Evolutionary conservation across 1,284 basidiomycete species (phyloP).

Genomic region (Volvariella surrecta): DNA sequence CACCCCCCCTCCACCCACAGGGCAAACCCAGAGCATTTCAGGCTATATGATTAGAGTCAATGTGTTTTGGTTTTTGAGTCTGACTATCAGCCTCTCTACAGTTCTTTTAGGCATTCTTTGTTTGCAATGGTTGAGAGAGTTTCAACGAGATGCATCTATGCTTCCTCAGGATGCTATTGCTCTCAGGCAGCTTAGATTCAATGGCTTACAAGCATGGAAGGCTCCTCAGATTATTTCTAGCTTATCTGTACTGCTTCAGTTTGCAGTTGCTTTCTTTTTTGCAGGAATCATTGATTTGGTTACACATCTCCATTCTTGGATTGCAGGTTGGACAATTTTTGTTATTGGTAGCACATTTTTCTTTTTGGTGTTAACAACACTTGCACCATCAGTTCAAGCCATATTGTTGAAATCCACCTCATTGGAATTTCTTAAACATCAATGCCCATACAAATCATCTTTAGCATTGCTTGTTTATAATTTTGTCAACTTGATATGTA

Average conservation of each 20-base stretch:
- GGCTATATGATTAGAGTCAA: constrained; percentile 1
- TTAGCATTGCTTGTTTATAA: not conserved
- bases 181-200: not conserved
- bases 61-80: constrained; percentile 1
- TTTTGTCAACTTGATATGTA: not conserved
- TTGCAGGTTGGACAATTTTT: not conserved
- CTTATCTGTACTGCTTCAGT: constrained; percentile 3
- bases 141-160: not conserved
- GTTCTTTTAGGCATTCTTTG: constrained; percentile 1
- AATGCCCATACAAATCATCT: constrained; percentile 4
- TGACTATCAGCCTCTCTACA: not conserved
- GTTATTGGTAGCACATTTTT: not conserved
- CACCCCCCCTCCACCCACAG: too few relatives aligned
- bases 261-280: constrained; percentile 3
- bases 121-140: constrained; percentile 1
- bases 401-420: not conserved
- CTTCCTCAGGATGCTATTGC: not conserved
- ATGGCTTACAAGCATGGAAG: not conserved
- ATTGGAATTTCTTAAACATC: not conserved
- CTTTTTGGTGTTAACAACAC: not conserved
- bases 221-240: not conserved
- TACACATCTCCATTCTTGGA: not conserved
- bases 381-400: not conserved
- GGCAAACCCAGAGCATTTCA: too few relatives aligned
- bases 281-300: constrained; percentile 4